Evolutionary conservation across 2,329 filamentous ascomycete species (phyloP), one percentile per base, ranked within the genome.

Genomic region (Truncatella angustata): DNA sequence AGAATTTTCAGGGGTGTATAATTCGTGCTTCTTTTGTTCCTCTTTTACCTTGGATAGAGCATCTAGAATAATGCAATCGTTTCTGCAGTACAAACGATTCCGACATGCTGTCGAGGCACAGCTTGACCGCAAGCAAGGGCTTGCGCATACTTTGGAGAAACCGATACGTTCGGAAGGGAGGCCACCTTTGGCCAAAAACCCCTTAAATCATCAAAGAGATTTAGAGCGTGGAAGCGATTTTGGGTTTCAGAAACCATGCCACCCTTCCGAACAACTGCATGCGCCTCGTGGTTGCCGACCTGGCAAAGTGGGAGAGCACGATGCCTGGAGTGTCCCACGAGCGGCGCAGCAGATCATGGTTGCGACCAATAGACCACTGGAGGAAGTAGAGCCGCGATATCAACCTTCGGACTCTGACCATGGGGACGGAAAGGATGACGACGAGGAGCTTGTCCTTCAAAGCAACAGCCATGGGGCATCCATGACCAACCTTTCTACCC

Each of bases 31-130:
- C n/a, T n/a, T n/a, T n/a, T n/a, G n/a, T n/a, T n/a, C n/a, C n/a
- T n/a, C n/a, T n/a, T n/a, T n/a, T n/a, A n/a, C n/a, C n/a, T n/a
- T n/a, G n/a, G n/a, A n/a, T n/a, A n/a, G n/a, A n/a, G n/a, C n/a
- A n/a, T n/a, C n/a, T n/a, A n/a, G n/a, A n/a, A n/a, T n/a, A n/a
- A 44, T 44, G 49, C 53, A 55, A 32, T 52, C 50, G 6, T 32
- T 45, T 12, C 26, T 55, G 16, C 54, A 56, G 35, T 52, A 56
- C 40, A 52, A 48, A 20, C 28, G 49, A 5, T 49, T 56, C 20
- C 30, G 54, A 24, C 45, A 44, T 28, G 49, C 44, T 7, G 54
- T 52, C 7, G 21, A 50, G 30, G 37, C 37, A 32, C 50, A 56
- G 32, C 37, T 56, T 4, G 48, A 46, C 11, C 14, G 48, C n/a